A percentile compares a stretch with the other conserved stretches of the same genome.
Conservation (phyloP, 108 stramenopile genomes). For the Aurantiochytrium sp. region DNA sequence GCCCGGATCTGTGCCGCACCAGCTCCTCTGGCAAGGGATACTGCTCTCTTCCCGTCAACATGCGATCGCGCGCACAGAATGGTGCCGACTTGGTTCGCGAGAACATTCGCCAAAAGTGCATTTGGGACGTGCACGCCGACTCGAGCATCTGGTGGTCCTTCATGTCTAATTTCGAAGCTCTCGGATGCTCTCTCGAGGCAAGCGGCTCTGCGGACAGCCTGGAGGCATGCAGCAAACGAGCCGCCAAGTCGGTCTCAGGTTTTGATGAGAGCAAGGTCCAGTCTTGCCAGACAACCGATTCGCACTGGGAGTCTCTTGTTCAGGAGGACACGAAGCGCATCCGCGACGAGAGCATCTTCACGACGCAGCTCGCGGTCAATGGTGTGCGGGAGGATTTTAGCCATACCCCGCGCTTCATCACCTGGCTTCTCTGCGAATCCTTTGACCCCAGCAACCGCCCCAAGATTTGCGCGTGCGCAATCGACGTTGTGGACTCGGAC, state of each 20-base stretch:
- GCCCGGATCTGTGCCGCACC: background rate
- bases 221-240: background rate
- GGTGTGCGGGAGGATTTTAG: background rate
- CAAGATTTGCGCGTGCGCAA: background rate
- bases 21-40: background rate
- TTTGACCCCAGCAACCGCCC: background rate
- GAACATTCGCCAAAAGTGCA: slow-evolving; percentile 5
- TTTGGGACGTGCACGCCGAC: background rate
- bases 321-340: background rate
- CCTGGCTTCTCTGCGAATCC: background rate
- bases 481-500: background rate
- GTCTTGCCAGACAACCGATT: background rate
- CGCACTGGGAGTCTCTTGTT: background rate
- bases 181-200: background rate
- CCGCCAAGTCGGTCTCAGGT: background rate
- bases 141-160: background rate
- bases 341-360: background rate
- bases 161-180: background rate
- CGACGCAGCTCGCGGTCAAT: background rate
- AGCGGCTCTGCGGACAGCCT: background rate
- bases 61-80: background rate
- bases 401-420: background rate
- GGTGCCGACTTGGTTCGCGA: background rate
- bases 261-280: background rate
- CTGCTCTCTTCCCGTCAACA: background rate